Conservation (phyloP, 805 yeast species). For the Candida insectalens region DNA sequence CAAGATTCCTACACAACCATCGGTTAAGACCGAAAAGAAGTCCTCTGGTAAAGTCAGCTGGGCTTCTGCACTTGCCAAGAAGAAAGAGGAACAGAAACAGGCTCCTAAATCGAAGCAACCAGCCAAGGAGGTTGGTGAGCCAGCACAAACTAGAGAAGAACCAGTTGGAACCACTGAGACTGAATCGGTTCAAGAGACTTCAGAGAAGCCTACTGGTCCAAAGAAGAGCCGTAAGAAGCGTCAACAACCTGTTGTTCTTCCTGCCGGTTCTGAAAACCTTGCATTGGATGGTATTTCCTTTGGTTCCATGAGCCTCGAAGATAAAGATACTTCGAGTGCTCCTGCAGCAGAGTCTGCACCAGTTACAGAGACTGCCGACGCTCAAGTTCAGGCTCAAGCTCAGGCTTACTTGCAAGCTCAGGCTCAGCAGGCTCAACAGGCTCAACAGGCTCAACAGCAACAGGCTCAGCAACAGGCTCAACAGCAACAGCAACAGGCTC, state of each 20-base stretch:
- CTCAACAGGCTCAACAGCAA: too few species aligned
- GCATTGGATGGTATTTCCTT: conserved; percentile 42
- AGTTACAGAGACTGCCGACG: too few species aligned
- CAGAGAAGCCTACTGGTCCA: neutral
- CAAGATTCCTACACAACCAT: conserved; percentile 16
- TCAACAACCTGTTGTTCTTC: conserved; percentile 32
- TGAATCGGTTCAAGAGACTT: neutral
- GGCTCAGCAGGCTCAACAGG: conserved; percentile 9
- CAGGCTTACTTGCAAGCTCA: conserved; percentile 9
- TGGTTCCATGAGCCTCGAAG: conserved; percentile 41
- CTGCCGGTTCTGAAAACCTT: conserved; percentile 35
- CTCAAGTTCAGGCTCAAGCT: conserved; percentile 6
- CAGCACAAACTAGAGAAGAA: conserved; percentile 3
- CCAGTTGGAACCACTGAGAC: conserved; percentile 3
- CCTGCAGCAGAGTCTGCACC: conserved; percentile 7
- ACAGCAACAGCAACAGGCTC: too few species aligned
- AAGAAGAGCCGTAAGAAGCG: conserved; percentile 8
- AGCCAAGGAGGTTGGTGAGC: conserved; percentile 4
- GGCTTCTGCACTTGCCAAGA: conserved; percentile 13
- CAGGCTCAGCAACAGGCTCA: too few species aligned
- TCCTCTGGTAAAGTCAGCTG: too few species aligned
- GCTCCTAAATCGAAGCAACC: conserved; percentile 5
- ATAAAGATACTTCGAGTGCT: conserved; percentile 27
- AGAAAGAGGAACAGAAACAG: conserved; percentile 6
- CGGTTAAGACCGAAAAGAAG: too few species aligned